Evolutionary conservation across 345 rosid species (phyloP).

Genomic region (Abelmoschus esculentus): DNA sequence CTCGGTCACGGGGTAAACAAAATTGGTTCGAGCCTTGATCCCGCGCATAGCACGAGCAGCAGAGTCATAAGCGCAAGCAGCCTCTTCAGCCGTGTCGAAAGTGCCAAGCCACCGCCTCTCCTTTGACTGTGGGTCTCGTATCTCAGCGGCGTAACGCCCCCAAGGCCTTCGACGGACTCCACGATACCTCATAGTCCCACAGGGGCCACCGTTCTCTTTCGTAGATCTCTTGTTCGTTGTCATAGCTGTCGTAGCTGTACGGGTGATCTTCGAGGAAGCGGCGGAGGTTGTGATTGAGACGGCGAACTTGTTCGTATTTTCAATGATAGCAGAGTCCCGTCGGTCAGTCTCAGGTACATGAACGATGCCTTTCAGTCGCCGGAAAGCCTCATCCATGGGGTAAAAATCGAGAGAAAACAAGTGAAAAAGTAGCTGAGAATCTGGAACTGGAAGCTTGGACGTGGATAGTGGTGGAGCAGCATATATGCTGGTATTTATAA

Average conservation of each 20-base stretch:
- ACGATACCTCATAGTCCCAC: conserved; percentile 60
- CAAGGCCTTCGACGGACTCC: conserved; percentile 93
- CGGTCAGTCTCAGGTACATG: conserved; percentile 14
- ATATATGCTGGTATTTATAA: conserved; percentile 3
- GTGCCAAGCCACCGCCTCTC: conserved; percentile 97
- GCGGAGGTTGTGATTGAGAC: conserved; percentile 7
- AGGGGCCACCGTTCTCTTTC: conserved; percentile 24
- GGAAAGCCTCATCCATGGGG: conserved; percentile 58
- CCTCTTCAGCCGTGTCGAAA: conserved; percentile 98
- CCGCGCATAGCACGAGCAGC: conserved; percentile 96
- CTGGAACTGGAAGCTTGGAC: neutral
- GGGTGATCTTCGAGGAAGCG: neutral
- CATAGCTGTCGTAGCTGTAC: conserved; percentile 1
- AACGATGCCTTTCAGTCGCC: conserved; percentile 32
- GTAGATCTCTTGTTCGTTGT: conserved; percentile 29
- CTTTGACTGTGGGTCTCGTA: conserved; percentile 80
- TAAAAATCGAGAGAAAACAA: neutral
- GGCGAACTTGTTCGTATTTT: conserved; percentile 18
- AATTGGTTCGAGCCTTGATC: conserved; percentile 83
- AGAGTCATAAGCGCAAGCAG: conserved; percentile 86
- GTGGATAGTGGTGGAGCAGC: neutral
- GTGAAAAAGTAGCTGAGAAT: neutral
- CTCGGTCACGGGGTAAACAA: conserved; percentile 49
- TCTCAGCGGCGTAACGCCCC: conserved; percentile 99
- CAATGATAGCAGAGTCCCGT: conserved; percentile 2